Evolutionary conservation across 2,329 filamentous ascomycete species (phyloP).

Genomic region (Botrytis deweyae): DNA sequence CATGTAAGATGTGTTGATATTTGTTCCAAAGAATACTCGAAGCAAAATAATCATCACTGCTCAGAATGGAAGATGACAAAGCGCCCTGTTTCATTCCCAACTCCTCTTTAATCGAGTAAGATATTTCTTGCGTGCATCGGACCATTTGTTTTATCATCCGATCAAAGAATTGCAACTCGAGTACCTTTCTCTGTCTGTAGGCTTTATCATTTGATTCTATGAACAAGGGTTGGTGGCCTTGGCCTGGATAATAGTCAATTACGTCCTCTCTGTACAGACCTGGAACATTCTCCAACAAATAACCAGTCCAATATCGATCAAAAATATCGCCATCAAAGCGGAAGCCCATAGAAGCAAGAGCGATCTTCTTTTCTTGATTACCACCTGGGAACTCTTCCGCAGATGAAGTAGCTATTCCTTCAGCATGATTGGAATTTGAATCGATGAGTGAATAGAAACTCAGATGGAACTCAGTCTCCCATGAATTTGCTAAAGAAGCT

Average conservation of each 20-base stretch:
- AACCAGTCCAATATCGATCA: background rate
- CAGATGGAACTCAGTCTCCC: background rate
- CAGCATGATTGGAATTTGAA: background rate
- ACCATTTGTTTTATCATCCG: background rate
- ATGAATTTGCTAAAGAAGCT: background rate
- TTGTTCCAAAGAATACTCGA: background rate
- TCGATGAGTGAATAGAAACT: background rate
- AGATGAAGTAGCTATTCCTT: background rate
- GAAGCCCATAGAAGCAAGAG: background rate
- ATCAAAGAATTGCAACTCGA: background rate
- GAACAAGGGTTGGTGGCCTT: background rate
- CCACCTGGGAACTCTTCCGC: background rate
- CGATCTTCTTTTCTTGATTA: background rate
- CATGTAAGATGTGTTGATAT: background rate
- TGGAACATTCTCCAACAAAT: background rate
- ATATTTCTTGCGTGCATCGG: background rate
- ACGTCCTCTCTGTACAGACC: background rate
- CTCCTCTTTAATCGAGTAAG: background rate
- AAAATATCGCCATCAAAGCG: background rate
- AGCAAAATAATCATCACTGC: background rate
- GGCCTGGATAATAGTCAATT: fast-evolving
- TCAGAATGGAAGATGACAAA: background rate
- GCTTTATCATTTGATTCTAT: background rate
- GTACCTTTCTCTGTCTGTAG: background rate
- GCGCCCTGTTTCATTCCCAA: background rate